phyloP scores from a whole-genome alignment of 257 asterid species.

The Solanum piurae region DNA sequence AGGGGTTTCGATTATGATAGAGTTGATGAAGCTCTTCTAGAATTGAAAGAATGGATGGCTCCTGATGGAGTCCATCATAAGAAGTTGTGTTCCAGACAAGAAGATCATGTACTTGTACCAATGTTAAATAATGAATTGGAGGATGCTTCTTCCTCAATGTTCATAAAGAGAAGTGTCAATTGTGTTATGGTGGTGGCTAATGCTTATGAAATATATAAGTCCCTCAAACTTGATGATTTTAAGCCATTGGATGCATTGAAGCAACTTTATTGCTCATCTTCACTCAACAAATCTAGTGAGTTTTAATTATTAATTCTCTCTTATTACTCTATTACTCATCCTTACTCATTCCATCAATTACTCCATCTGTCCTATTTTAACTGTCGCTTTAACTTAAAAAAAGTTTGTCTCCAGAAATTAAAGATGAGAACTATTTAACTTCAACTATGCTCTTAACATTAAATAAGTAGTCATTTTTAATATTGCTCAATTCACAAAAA shows the following conservation, averaged over 20 bases:
- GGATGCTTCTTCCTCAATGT: background rate
- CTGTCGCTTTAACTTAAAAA: background rate
- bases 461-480: background rate
- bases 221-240: conserved; percentile 6
- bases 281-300: conserved; percentile 12
- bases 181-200: conserved; percentile 20
- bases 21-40: conserved; percentile 6
- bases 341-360: background rate
- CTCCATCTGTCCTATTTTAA: background rate
- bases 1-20: conserved; percentile 11
- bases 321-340: background rate
- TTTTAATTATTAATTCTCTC: background rate
- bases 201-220: conserved; percentile 10
- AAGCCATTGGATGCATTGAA: conserved; percentile 14
- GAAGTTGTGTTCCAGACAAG: conserved; percentile 4
- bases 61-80: conserved; percentile 15
- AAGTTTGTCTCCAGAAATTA: background rate
- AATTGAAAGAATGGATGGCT: conserved; percentile 15
- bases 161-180: conserved; percentile 8
- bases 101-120: background rate
- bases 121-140: background rate
- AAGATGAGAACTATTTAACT: background rate
- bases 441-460: background rate
- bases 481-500: background rate
- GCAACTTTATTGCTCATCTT: conserved; percentile 3